Base-by-base conservation (phyloP, 2,329 filamentous ascomycete genomes). In the Colletotrichum kahawae region DNA sequence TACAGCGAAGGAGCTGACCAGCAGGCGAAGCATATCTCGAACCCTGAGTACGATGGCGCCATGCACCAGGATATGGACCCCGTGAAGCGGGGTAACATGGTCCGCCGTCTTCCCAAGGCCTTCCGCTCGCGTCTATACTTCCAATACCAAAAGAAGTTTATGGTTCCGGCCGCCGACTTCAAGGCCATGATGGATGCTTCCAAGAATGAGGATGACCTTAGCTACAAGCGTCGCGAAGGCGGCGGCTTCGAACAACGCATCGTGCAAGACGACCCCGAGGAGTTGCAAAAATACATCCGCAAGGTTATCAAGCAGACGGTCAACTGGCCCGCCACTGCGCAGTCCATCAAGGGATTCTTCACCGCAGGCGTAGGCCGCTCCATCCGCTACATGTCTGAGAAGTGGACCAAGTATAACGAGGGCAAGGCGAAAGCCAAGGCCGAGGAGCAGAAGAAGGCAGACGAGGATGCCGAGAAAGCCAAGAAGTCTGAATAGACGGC, bases 91-190 rank as follows among this genome's bases (percentile, higher is more conserved):
- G 95, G 95, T 21, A 99, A 99, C 84, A 99, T 99, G 95, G 96
- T 99, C 12, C 92, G 97, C 7, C 93, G 97, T 14, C 88, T 99
- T 13, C 97, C 97, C 5, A 93, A 94, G 79, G 90, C 92, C 7
- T 98, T 99, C 89, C 92, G 97, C 48, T 92, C 94, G 69, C 96
- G 95, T 74, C 88, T 99, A 0, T 99, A 99, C 86, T 98, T 98
- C 84, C 93, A 96, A 80, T 99, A 98, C 83, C 96, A 98, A 83
- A 93, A 93, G 82, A 96, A 98, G 81, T 97, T 96, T 80, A 90
- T 91, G 71, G 97, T 99, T 57, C 95, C 96, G 0, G 92, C 92
- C 18, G 90, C 91, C 6, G 95, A 98, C 70, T 99, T 98, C 83
- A 88, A 94, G 80, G 90, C 92, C 80, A 96, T 98, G 92, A 93